Percentiles rank a stretch among this genome's conserved stretches.
Conservation (phyloP, 768 basidiomycete species). For the Heimioporus sp. region DNA sequence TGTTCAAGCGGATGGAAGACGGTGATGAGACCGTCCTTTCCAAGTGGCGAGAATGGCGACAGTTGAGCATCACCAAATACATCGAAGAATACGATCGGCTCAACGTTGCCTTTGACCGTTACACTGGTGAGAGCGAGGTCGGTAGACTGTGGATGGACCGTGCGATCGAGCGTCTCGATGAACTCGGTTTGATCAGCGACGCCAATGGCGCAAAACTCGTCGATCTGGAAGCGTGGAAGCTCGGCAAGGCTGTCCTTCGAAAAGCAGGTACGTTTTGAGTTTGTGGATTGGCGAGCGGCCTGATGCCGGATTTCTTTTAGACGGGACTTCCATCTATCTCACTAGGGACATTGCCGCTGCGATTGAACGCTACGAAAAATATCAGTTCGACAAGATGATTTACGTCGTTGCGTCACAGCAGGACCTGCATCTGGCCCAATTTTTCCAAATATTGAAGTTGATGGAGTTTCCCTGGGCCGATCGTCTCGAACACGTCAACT, state of each 20-base stretch:
- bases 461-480: constrained; percentile 90
- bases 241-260: constrained; percentile 86
- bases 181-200: constrained; percentile 74
- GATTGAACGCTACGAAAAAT: constrained; percentile 87
- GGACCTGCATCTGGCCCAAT: constrained; percentile 83
- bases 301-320: constrained; percentile 36
- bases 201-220: constrained; percentile 81
- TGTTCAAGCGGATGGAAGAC: constrained; percentile 96
- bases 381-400: constrained; percentile 91
- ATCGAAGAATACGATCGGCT: constrained; percentile 82
- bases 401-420: constrained; percentile 90
- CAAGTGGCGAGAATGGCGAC: constrained; percentile 93
- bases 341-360: constrained; percentile 96
- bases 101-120: constrained; percentile 90
- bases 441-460: constrained; percentile 90
- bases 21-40: constrained; percentile 80
- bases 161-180: constrained; percentile 64
- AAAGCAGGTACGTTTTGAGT: constrained; percentile 62
- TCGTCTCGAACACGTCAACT: constrained; percentile 83
- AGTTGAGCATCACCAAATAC: constrained; percentile 88
- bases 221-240: constrained; percentile 85
- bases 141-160: constrained; percentile 70
- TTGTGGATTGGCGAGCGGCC: no score
- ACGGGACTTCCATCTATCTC: constrained; percentile 91
- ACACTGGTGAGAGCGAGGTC: constrained; percentile 87